These are phyloP conservation scores for Lasiodiplodia citricola DNA, from an alignment of 2,329 filamentous ascomycete species.

Conservation along the genomic window DNA sequence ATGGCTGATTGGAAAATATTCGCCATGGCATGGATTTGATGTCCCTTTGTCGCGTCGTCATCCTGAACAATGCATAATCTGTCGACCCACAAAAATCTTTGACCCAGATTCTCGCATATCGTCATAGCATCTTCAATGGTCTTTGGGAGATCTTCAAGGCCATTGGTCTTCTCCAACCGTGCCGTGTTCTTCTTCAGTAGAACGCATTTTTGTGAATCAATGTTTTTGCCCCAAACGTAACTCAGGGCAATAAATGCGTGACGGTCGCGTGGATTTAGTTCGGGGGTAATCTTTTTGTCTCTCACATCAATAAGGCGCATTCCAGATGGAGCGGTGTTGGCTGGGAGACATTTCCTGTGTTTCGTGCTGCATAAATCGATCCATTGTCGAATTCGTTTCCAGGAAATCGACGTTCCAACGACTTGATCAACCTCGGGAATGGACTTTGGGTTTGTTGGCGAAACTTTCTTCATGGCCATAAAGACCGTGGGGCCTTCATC, in stretches of 20 bases:
- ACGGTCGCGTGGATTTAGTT: too few relatives aligned
- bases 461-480: too few relatives aligned
- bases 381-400: not conserved
- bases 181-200: not conserved
- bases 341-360: not conserved
- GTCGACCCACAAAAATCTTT: slow-evolving; percentile 30
- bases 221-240: slow-evolving; percentile 29
- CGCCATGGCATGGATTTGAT: slow-evolving; percentile 23
- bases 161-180: not conserved
- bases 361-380: not conserved
- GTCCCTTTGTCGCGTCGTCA: slow-evolving; percentile 18
- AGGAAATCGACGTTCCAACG: not conserved
- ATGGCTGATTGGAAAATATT: not conserved
- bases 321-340: not conserved
- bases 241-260: slow-evolving; percentile 26
- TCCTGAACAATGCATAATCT: slow-evolving; percentile 28
- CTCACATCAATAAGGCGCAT: not conserved
- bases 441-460: fast-evolving
- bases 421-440: not conserved
- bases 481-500: too few relatives aligned
- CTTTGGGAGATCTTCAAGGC: slow-evolving; percentile 18
- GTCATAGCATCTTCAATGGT: slow-evolving; percentile 27
- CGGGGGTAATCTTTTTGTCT: not conserved
- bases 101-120: slow-evolving; percentile 2
- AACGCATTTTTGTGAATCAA: not conserved